Percentiles rank a stretch among this genome's conserved stretches.
Evolutionary conservation across 176 grass and related monocot genomes (phyloP).

Genomic region (Zoysia japonica): DNA sequence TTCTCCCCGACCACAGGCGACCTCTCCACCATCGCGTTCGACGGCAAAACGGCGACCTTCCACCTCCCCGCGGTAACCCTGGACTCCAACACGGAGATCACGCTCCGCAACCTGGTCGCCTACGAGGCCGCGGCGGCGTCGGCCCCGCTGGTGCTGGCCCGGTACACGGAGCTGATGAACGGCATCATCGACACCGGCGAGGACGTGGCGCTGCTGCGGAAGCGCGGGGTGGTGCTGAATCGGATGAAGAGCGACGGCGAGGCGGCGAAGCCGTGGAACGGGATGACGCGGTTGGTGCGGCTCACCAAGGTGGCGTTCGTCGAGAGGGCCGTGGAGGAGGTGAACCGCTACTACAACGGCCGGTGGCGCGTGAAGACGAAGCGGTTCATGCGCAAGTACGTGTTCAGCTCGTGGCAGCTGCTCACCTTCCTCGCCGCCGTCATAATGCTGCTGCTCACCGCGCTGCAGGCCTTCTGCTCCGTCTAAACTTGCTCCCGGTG

Average conservation of each 20-base stretch:
- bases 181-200: slow-evolving; percentile 78
- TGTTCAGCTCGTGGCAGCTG: slow-evolving; percentile 91
- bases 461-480: slow-evolving; percentile 81
- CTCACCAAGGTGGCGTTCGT: slow-evolving; percentile 67
- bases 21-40: slow-evolving; percentile 58
- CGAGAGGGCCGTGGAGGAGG: slow-evolving; percentile 64
- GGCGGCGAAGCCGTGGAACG: slow-evolving; percentile 70
- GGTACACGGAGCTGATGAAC: slow-evolving; percentile 95
- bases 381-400: slow-evolving; percentile 77
- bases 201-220: slow-evolving; percentile 67
- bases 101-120: slow-evolving; percentile 79
- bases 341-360: slow-evolving; percentile 64
- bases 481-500: slow-evolving; percentile 82
- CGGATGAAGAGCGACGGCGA: slow-evolving; percentile 82
- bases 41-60: slow-evolving; percentile 59
- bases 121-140: slow-evolving; percentile 66
- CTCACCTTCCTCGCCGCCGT: slow-evolving; percentile 79
- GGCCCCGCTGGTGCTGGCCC: slow-evolving; percentile 62
- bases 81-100: slow-evolving; percentile 66
- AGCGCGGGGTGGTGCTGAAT: slow-evolving; percentile 64
- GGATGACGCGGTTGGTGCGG: slow-evolving; percentile 70
- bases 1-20: slow-evolving; percentile 59
- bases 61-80: slow-evolving; percentile 61
- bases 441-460: slow-evolving; percentile 73
- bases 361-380: slow-evolving; percentile 79